These are phyloP conservation scores for Saccharomycopsis guyanensis DNA, from an alignment of 805 yeast species.

Conservation along the genomic window DNA sequence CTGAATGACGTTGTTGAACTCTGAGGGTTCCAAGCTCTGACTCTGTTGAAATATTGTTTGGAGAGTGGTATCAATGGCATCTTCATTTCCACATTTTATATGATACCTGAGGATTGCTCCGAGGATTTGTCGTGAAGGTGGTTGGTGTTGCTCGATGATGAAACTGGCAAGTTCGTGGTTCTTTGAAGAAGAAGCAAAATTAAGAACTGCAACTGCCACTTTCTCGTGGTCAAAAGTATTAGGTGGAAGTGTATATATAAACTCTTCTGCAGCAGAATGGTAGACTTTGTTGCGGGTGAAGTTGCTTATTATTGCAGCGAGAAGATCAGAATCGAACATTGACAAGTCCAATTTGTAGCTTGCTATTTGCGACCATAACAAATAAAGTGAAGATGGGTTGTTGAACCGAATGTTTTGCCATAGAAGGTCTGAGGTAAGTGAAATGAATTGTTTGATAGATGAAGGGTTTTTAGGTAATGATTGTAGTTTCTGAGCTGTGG, in stretches of 20 bases:
- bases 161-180: slow-evolving; percentile 7
- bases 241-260: slow-evolving; percentile 4
- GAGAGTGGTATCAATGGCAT: slow-evolving; percentile 7
- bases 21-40: slow-evolving; percentile 6
- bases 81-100: slow-evolving; percentile 5
- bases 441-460: background rate
- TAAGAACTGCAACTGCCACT: background rate
- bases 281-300: slow-evolving; percentile 6
- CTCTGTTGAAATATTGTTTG: slow-evolving; percentile 1
- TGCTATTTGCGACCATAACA: slow-evolving; percentile 6
- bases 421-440: background rate
- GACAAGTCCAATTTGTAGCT: slow-evolving; percentile 6
- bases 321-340: background rate
- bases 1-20: slow-evolving; percentile 9
- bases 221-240: slow-evolving; percentile 1
- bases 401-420: slow-evolving; percentile 4
- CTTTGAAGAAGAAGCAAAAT: slow-evolving; percentile 7
- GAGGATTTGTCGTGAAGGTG: slow-evolving; percentile 2
- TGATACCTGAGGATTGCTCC: slow-evolving; percentile 8
- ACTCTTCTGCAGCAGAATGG: slow-evolving; percentile 6
- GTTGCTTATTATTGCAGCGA: background rate
- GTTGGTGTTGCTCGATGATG: slow-evolving; percentile 1
- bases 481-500: too few species aligned
- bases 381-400: slow-evolving; percentile 11
- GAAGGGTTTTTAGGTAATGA: background rate